Evolutionary conservation across 2,329 filamentous ascomycete species (phyloP), one percentile per base, ranked within the genome.

Genomic region (Nigrospora oryzae): DNA sequence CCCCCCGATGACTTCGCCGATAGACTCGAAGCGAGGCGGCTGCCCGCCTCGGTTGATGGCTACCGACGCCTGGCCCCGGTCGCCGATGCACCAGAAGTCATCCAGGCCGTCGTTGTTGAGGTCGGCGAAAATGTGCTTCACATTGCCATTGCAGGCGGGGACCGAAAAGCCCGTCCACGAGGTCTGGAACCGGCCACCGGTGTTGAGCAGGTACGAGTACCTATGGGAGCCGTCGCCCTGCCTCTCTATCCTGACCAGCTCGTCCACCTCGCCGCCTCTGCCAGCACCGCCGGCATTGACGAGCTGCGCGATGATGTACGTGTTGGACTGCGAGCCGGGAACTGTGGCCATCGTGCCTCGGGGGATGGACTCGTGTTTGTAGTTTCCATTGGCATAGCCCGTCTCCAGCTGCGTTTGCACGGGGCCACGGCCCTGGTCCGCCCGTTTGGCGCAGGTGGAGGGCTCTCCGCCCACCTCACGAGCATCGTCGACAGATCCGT

Each of bases 81-180:
- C 32, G 19, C 40, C 40, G 15, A 42, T 42, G 14, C 40, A 42
- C 40, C 40, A 42, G n/a, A 42, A n/a, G 28, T 42, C 40, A 33
- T 42, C 40, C 8, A 42, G 12, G 11, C 40, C 40, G 33, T 42
- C 40, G 23, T 42, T 42, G 40, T 42, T 42, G 13, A 42, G 14
- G 30, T 42, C 40, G 12, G 32, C 40, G 15, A 33, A 42, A 3
- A 42, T n/a, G 7, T 42, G 40, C 19, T 15, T 33, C 8, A 36
- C 40, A 5, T 36, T 42, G 5, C 40, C 40, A 12, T 19, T 23
- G 40, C 40, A 42, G 17, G 17, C 28, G 8, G 40, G 40, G 32
- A 36, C 19, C 17, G 16, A 15, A 15, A 42, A 42, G 19, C 13
- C 33, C 13, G 14, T 42, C 33, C n/a, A 17, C 15, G 32, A 36